Evolutionary conservation across 192 early-diverging fungal genomes (phyloP), one percentile per base, ranked within the genome.

Genomic region (Coemansia sp.): DNA sequence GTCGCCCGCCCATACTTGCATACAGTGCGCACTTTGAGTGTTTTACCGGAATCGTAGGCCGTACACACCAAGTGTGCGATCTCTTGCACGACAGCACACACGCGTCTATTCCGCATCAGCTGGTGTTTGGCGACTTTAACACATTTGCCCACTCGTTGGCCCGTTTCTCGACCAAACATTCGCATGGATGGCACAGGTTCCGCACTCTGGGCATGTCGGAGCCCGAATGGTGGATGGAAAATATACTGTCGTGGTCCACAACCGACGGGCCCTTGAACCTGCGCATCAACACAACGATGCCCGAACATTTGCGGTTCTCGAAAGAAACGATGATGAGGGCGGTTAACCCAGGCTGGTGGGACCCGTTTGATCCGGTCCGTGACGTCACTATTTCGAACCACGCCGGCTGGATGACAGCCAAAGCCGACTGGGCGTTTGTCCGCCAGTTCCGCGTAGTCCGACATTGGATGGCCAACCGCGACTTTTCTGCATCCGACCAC

Each of bases 71-170:
- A 56, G 79, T 93, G 10, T 86, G 86, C 57, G 89, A 91, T 37
- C 81, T 93, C 52, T 50, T 93, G 66, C 71, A 72, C 37, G 88
- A 91, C 64, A 85, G 89, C 35, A 57, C 66, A 0, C 65, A 0
- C 41, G 51, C 0, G 58, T 51, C 54, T 32, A 69, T 74, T 23
- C 91, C 89, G 10, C 84, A 91, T 58, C 91, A 93, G 66, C 53
- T 88, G 18, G 71, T 93, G 7, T 86, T 86, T 65, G 91, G 91
- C 24, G 91, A 92, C 61, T 59, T 92, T 24, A 92, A 92, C 64
- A 92, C 91, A 0, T 88, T 90, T 75, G 88, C 85, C 3, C 91
- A 91, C 60, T 91, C 89, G 16, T 81, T 90, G 27, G 89, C 86
- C 2, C 79, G 91, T 8, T 63, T 93, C 2, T 88, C 88, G 37